A percentile compares a stretch with the other conserved stretches of the same genome.
Conservation (phyloP, 352 stramenopile genomes). For the Phytophthora palmivora region DNA sequence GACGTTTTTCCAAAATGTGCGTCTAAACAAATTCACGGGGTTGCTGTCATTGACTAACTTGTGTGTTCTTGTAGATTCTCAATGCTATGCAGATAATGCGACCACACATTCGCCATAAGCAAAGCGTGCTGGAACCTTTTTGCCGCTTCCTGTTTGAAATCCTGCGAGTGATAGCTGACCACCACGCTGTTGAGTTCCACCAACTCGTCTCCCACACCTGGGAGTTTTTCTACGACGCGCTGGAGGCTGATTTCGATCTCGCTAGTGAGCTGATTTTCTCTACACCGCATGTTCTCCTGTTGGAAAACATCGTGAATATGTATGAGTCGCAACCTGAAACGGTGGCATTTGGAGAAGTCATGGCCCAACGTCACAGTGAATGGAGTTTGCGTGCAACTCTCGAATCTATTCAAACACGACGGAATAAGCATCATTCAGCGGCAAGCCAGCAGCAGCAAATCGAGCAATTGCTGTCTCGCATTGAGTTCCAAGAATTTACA, state of each 20-base stretch:
- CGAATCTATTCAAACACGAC: constrained; percentile 36
- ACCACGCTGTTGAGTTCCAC: constrained; percentile 77
- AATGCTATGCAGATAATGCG: constrained; percentile 66
- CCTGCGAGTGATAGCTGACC: constrained; percentile 63
- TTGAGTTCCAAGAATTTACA: constrained; percentile 24
- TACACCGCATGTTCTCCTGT: constrained; percentile 36
- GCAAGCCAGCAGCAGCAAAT: constrained; percentile 60
- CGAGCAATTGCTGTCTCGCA: constrained; percentile 49
- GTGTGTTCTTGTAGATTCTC: constrained; percentile 48
- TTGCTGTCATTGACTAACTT: background rate
- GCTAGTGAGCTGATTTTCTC: constrained; percentile 51
- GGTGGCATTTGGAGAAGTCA: constrained; percentile 48
- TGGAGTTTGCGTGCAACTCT: constrained; percentile 33
- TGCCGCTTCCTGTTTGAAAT: constrained; percentile 74
- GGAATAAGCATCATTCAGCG: constrained; percentile 54
- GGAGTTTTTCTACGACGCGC: constrained; percentile 58
- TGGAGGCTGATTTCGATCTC: constrained; percentile 46
- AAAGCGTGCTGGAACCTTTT: constrained; percentile 39
- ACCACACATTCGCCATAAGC: constrained; percentile 43
- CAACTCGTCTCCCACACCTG: constrained; percentile 56
- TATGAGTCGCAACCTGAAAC: constrained; percentile 58
- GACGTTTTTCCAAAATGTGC: constrained; percentile 65
- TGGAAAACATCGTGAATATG: constrained; percentile 58
- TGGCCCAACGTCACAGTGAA: constrained; percentile 48
- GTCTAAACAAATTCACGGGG: constrained; percentile 7